phyloP scores from a whole-genome alignment of 2,329 filamentous ascomycete genomes.

The Cytospora leucostoma region DNA sequence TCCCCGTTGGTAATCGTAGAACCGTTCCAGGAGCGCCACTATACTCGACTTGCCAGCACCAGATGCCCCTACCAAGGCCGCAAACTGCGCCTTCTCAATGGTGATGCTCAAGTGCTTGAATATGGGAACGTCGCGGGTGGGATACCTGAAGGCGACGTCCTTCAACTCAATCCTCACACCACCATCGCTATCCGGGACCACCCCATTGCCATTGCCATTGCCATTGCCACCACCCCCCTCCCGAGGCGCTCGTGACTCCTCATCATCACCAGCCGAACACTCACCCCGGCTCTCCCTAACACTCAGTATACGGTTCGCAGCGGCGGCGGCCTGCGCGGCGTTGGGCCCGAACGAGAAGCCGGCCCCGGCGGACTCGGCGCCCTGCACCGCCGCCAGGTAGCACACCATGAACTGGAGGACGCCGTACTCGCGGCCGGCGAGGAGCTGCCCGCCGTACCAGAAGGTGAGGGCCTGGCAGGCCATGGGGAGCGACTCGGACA shows the following conservation, averaged over 20 bases:
- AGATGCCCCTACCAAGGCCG: conserved; percentile 68
- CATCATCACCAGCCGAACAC: background rate
- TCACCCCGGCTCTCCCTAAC: conserved; percentile 43
- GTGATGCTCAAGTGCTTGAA: conserved; percentile 64
- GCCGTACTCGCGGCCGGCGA: conserved; percentile 52
- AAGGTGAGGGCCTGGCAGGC: conserved; percentile 65
- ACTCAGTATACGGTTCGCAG: conserved; percentile 61
- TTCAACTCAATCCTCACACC: conserved; percentile 59
- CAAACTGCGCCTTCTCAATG: conserved; percentile 69
- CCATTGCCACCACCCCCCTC: conserved; percentile 33
- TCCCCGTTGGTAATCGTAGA: conserved; percentile 69
- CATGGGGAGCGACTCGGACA: conserved; percentile 67
- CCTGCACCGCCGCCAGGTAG: conserved; percentile 68
- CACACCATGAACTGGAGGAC: conserved; percentile 54
- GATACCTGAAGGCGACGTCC: conserved; percentile 62
- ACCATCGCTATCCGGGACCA: conserved; percentile 48
- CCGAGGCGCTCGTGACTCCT: background rate
- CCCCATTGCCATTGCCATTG: conserved; percentile 34
- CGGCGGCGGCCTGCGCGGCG: conserved; percentile 59
- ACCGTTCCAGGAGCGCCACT: conserved; percentile 65
- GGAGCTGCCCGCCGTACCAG: conserved; percentile 65
- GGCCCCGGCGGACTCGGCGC: conserved; percentile 66
- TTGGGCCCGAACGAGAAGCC: conserved; percentile 69
- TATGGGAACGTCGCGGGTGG: conserved; percentile 57
- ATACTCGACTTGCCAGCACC: conserved; percentile 75